phyloP scores from a whole-genome alignment of 495 filamentous ascomycete genomes.

The Penicillium fimorum region DNA sequence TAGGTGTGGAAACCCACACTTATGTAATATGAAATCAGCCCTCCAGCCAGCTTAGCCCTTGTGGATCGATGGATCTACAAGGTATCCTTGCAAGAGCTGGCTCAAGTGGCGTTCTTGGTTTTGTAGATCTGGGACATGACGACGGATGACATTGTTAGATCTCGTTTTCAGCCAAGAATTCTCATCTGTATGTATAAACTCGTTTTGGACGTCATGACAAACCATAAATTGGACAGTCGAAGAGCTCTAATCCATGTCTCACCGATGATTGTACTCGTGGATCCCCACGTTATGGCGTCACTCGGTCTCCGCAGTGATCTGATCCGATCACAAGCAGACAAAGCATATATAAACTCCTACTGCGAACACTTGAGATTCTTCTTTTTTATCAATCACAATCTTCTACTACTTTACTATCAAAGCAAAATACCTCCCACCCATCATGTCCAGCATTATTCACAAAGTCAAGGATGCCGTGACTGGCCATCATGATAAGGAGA shows the following conservation, averaged over 20 bases:
- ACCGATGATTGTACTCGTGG: constrained; percentile 1
- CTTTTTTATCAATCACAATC: background rate
- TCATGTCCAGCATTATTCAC: constrained; percentile 67
- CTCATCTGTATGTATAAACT: background rate
- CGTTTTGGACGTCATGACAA: constrained; percentile 26
- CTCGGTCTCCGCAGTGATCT: constrained; percentile 1
- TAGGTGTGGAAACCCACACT: background rate
- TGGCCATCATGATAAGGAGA: constrained; percentile 37
- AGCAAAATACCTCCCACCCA: constrained; percentile 20
- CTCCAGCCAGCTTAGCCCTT: too few species aligned
- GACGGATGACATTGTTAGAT: constrained; percentile 20
- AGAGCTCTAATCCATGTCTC: constrained; percentile 1
- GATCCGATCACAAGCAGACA: background rate
- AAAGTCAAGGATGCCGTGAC: constrained; percentile 72
- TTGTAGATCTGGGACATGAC: constrained; percentile 19
- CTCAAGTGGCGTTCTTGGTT: constrained; percentile 15
- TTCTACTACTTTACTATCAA: constrained; percentile 1
- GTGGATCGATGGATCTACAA: background rate
- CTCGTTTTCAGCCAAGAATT: constrained; percentile 2
- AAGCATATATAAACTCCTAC: constrained; percentile 3
- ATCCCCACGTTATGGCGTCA: constrained; percentile 26
- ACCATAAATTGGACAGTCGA: background rate
- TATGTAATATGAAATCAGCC: background rate
- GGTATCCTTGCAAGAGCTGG: background rate
- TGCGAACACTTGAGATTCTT: background rate